Base-by-base conservation (phyloP, 345 rosid species). In the Populus simonii region DNA sequence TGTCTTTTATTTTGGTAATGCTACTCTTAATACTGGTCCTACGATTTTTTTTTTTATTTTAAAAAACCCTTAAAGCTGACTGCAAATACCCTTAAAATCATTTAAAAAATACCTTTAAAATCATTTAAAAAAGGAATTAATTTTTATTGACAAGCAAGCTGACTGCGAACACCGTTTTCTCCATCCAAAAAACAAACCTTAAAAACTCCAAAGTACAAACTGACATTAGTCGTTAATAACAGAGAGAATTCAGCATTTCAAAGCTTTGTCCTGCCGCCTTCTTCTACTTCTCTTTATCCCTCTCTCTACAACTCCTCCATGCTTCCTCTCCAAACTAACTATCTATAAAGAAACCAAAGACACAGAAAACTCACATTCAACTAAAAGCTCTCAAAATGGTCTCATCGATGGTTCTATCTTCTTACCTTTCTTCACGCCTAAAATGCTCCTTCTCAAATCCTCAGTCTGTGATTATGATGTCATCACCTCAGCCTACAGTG, bases 361-460 rank as follows among this genome's bases (percentile, higher is more conserved):
- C 63, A 57, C 63, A 13, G 5, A 45, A n/a, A 57, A n/a, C 63
- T 23, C 15, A 57, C 29, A n/a, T n/a, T 57, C 63, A 57, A 9
- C 10, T 11, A 57, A 57, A 57, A 57, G 29, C 63, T n/a, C 13
- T 57, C 63, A 57, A 57, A 57, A n/a, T 57, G 63, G 63, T 53
- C 18, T 51, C 78, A 22, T 65, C 79, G 43, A 55, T 83, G 68
- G 35, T 71, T 68, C 62, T 79, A 55, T 67, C 78, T 47, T 74
- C 89, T 18, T 77, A 82, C 49, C 73, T 85, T 31, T 76, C 85
- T 25, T 76, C 85, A n/a, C 77, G 51, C 68, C 35, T 77, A 3
- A 79, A 83, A 71, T 76, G 77, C 70, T 72, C 83, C 38, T 79
- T 82, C 85, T 82, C 76, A 35, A 72, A 49, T 20, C 25, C 72